phyloP scores from a whole-genome alignment of 352 stramenopile species.

The Phytophthora pinifolia region DNA sequence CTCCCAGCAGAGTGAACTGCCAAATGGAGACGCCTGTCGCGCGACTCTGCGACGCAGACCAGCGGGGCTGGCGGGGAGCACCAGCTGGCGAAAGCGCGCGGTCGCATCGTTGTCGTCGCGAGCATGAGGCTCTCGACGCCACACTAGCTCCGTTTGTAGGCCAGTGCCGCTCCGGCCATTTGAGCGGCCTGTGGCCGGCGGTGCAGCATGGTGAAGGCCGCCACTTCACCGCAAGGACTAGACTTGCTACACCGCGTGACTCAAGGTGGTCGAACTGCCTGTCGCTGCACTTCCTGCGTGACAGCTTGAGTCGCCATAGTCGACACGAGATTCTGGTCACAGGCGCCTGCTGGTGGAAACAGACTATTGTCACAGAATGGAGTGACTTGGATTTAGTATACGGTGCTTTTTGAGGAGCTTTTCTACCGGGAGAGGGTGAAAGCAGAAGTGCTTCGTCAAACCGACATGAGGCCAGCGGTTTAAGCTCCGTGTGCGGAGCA shows the following conservation, averaged over 20 bases:
- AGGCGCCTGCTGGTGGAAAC: no score
- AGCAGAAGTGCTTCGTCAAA: no score
- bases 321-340: constrained; percentile 20
- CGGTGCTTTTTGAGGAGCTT: no score
- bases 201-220: constrained; percentile 5
- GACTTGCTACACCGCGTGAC: neutral
- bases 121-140: constrained; percentile 8
- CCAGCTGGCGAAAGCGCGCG: constrained; percentile 17
- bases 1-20: constrained; percentile 12
- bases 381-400: no score
- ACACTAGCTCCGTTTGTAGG: constrained; percentile 9
- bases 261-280: constrained; percentile 21
- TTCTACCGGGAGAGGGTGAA: no score
- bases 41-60: no score
- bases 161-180: constrained; percentile 14
- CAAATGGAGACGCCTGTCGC: constrained; percentile 17
- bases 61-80: constrained; percentile 13
- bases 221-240: no score
- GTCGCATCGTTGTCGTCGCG: constrained; percentile 7
- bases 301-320: constrained; percentile 28
- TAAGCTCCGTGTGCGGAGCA: no score
- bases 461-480: no score
- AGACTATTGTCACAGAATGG: no score
- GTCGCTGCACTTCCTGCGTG: constrained; percentile 23
- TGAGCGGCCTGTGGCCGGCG: constrained; percentile 1